Base-by-base conservation (phyloP, 129 eudicot genomes). In the Escallonia rubra region DNA sequence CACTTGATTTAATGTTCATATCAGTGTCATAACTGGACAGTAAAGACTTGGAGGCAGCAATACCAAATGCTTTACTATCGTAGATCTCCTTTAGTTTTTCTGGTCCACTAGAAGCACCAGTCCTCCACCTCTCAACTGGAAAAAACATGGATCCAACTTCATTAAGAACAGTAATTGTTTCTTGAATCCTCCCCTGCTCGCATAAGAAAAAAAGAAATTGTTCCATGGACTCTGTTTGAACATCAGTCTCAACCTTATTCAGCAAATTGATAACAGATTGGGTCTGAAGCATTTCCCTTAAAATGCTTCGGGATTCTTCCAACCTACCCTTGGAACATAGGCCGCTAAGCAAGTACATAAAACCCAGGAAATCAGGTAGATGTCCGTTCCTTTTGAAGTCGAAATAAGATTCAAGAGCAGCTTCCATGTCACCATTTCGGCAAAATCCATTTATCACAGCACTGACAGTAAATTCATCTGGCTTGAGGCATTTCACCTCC, bases 291-390 rank as follows among this genome's bases (percentile, higher is more conserved):
- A 86, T 94, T 78, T 86, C 95, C 67, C 87, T 76, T 52, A 89
- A 64, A 57, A 94, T 67, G 75, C 83, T 79, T 63, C 92, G 80
- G 13, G 96, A 85, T 78, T 94, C 99, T 89, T 89, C 96, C 96
- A 94, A 86, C 69, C 96, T 77, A 64, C 99, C 99, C 79, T 94
- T 89, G 3, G 95, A 81, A 80, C 80, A 89, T 54, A 89, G 67
- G 43, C 99, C 97, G 72, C 87, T 84, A 14, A 87, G 50, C 60
- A 94, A 80, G 77, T 77, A 80, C 74, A 94, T 16, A 41, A 82
- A 94, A 10, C 96, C 99, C 77, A 87, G 67, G 49, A 84, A 86
- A 82, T 94, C 96, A 12, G 97, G 99, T 10, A 71, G 61, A 8
- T 70, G 54, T 3, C 79, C 95, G 23, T 75, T 82, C 43, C 60